phyloP scores from a whole-genome alignment of 176 grass and related monocot species.

The Panicum miliaceum region DNA sequence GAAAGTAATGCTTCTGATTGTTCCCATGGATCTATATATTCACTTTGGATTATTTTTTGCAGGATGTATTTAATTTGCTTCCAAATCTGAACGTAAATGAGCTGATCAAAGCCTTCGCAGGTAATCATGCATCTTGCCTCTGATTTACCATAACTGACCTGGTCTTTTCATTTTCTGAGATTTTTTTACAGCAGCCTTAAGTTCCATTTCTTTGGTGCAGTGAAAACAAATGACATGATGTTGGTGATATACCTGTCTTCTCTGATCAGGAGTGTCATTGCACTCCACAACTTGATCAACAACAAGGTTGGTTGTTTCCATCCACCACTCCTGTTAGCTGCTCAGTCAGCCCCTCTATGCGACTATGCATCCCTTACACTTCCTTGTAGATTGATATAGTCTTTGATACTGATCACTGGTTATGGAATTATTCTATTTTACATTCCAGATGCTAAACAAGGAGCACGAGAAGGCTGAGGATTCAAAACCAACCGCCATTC shows the following conservation, averaged over 20 bases:
- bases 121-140: constrained; percentile 46
- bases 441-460: constrained; percentile 86
- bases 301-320: constrained; percentile 67
- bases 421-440: neutral
- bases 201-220: constrained; percentile 52
- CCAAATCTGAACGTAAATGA: constrained; percentile 95
- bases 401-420: neutral
- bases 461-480: constrained; percentile 92
- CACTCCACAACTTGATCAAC: constrained; percentile 98
- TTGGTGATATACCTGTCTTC: constrained; percentile 95
- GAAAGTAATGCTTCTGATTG: neutral
- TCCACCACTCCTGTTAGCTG: neutral
- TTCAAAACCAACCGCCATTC: constrained; percentile 54
- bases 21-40: neutral
- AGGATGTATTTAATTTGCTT: constrained; percentile 97
- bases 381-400: neutral
- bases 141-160: neutral
- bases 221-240: constrained; percentile 99
- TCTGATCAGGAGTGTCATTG: constrained; percentile 89
- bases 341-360: neutral
- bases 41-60: constrained; percentile 22
- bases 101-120: constrained; percentile 95
- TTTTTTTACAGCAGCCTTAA: constrained; percentile 14
- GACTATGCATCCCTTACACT: neutral
- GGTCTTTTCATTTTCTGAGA: neutral